Evolutionary conservation across 2,329 filamentous ascomycete genomes (phyloP).

Genomic region (Alternaria incomplexa): DNA sequence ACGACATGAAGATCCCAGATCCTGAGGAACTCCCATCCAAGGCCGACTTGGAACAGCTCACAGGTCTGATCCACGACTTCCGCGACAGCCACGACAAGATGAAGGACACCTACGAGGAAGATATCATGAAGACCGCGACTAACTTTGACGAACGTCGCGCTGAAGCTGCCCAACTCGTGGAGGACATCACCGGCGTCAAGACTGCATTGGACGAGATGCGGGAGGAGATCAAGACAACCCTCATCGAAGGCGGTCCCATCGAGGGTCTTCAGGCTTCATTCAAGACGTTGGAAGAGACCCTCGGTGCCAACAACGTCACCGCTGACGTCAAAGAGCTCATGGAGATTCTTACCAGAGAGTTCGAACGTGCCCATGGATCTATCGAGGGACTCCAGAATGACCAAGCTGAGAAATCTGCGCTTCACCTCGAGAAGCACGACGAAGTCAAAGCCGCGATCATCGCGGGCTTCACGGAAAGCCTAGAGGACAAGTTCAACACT

Average conservation of each 20-base stretch:
- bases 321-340: constrained; percentile 65
- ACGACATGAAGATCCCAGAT: constrained; percentile 74
- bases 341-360: constrained; percentile 80
- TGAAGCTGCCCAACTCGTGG: constrained; percentile 78
- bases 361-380: constrained; percentile 83
- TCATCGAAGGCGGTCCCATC: constrained; percentile 75
- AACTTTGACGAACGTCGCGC: constrained; percentile 83
- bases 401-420: constrained; percentile 65
- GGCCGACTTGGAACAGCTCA: constrained; percentile 73
- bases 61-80: constrained; percentile 57
- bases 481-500: constrained; percentile 80
- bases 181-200: constrained; percentile 81
- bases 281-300: constrained; percentile 73
- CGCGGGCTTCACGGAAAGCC: constrained; percentile 60
- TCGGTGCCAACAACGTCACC: constrained; percentile 57
- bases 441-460: constrained; percentile 63
- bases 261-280: constrained; percentile 63
- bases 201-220: constrained; percentile 78
- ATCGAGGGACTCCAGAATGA: constrained; percentile 83
- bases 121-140: constrained; percentile 76
- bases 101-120: constrained; percentile 73
- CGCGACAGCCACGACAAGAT: constrained; percentile 69
- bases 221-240: constrained; percentile 74
- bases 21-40: constrained; percentile 75
- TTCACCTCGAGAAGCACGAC: constrained; percentile 64